phyloP scores from a whole-genome alignment of 441 rosid genomes.

The Populus tomentosa region DNA sequence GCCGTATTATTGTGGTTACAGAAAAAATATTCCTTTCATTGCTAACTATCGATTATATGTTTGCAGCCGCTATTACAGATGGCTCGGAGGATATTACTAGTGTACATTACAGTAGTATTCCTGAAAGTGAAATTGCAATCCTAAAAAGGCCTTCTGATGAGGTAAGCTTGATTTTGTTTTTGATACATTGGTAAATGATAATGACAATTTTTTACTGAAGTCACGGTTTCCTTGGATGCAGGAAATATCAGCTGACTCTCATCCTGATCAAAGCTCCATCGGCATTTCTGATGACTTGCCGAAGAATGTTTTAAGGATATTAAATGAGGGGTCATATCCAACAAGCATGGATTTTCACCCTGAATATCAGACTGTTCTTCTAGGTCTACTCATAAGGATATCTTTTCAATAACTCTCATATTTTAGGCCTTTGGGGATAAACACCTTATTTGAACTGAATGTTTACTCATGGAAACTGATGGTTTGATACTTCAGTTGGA shows the following conservation, averaged over 20 bases:
- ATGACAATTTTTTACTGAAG: background rate
- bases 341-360: conserved; percentile 50
- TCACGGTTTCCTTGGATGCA: conserved; percentile 9
- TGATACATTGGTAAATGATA: background rate
- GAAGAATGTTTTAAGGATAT: conserved; percentile 21
- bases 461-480: conserved; percentile 7
- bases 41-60: conserved; percentile 8
- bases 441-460: background rate
- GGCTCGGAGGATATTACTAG: conserved; percentile 16
- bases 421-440: background rate
- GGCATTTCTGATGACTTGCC: conserved; percentile 26
- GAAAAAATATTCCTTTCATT: background rate
- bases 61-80: conserved; percentile 15
- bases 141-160: conserved; percentile 21
- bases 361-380: conserved; percentile 30
- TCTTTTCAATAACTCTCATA: background rate
- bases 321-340: conserved; percentile 29
- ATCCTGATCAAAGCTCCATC: conserved; percentile 13
- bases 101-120: background rate
- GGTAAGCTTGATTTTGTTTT: conserved; percentile 24
- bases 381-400: conserved; percentile 24
- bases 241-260: conserved; percentile 28
- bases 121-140: background rate
- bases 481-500: conserved; percentile 46
- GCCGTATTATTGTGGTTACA: background rate